Base-by-base conservation (phyloP, 1,284 basidiomycete genomes). In the Pascua guehoae region DNA sequence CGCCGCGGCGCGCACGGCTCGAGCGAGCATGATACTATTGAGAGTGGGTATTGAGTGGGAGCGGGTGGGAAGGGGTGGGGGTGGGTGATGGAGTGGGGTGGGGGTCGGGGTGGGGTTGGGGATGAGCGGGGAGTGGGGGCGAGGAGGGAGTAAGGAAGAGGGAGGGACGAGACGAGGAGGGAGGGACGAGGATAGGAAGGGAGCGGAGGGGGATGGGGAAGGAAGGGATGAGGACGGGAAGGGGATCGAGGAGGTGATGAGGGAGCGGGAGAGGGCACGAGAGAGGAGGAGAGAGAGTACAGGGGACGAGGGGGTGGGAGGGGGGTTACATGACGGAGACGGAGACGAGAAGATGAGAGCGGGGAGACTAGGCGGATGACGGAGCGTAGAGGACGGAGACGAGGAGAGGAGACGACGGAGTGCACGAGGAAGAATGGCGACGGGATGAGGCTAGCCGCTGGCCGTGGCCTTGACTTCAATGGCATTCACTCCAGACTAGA, bases 41-140 rank as follows among this genome's bases (percentile, higher is more conserved):
- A 68, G 59, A 58, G 68, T 68, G 61, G 56, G 68, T 70, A 39
- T 12, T 47, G 14, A n/a, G 48, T 15, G 10, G 32, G 42, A n/a
- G n/a, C n/a, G n/a, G 46, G 41, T 14, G 36, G 16, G n/a, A 8
- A 12, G 7, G 24, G 16, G 41, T 11, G 43, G 39, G 24, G 7
- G 24, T n/a, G n/a, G n/a, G n/a, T n/a, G 24, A 32, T 4, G 24
- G 24, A 41, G 17, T 15, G 42, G 32, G 24, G 2, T 40, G 41
- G 36, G 43, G 41, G 36, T 16, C 8, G 37, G 38, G 39, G 17
- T n/a, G 17, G 17, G 38, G 40, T n/a, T 9, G 10, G 18, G 14
- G 24, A n/a, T n/a, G n/a, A n/a, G n/a, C n/a, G n/a, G n/a, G n/a
- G n/a, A n/a, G 44, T 17, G 36, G 44, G 39, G 37, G 17, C 12